Conservation (phyloP, 192 early-diverging fungal species). For the Paraglomus brasilianum region DNA sequence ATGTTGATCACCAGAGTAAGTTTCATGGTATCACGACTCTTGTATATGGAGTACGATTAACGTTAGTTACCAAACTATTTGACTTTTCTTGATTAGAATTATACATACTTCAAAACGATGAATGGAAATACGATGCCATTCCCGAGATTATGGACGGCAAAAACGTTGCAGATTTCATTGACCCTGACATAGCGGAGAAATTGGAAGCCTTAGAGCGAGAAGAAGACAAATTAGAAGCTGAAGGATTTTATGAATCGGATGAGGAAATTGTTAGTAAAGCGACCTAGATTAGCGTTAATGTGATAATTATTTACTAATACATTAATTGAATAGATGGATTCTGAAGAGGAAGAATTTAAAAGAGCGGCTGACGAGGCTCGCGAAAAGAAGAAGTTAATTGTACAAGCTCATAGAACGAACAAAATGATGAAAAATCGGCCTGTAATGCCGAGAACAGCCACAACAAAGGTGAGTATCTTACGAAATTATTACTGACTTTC, state of each 20-base stretch:
- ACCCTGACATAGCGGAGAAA: constrained; percentile 95
- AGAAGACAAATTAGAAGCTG: constrained; percentile 91
- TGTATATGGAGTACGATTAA: background rate
- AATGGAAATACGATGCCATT: constrained; percentile 97
- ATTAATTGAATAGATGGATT: constrained; percentile 50
- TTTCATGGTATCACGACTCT: background rate
- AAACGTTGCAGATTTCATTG: constrained; percentile 98
- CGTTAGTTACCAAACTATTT: background rate
- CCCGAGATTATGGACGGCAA: constrained; percentile 99
- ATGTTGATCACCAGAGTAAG: constrained; percentile 86
- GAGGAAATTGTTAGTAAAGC: constrained; percentile 54
- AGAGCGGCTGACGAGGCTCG: constrained; percentile 77
- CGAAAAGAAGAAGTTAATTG: constrained; percentile 82
- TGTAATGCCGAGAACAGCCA: constrained; percentile 63
- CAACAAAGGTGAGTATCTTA: constrained; percentile 8
- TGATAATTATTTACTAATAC: background rate
- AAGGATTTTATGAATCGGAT: constrained; percentile 89
- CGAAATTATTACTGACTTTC: constrained; percentile 15
- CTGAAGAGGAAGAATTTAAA: constrained; percentile 78
- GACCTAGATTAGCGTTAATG: background rate
- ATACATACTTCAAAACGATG: constrained; percentile 78
- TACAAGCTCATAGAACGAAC: constrained; percentile 66
- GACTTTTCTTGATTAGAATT: constrained; percentile 48
- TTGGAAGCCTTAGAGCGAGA: constrained; percentile 94
- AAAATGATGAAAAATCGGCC: constrained; percentile 81